Evolutionary conservation across 2,329 filamentous ascomycete genomes (phyloP).

Genomic region (Fusarium sp.): DNA sequence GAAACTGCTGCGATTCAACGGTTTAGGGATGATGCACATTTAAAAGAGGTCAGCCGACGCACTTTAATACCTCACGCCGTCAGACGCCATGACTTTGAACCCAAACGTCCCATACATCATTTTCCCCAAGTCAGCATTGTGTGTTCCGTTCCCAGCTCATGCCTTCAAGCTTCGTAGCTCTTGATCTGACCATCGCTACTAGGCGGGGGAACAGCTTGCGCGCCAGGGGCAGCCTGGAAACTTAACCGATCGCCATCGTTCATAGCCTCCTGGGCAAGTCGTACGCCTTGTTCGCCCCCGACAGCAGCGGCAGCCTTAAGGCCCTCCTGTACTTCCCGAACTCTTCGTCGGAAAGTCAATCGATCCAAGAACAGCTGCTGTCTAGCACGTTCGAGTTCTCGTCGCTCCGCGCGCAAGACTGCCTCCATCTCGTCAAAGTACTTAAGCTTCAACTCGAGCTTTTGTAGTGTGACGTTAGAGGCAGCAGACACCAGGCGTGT

Average conservation of each 20-base stretch:
- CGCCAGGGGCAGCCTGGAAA: conserved; percentile 63
- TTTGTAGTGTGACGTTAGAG: conserved; percentile 93
- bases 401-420: conserved; percentile 89
- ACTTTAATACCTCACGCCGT: conserved; percentile 27
- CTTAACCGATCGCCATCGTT: conserved; percentile 66
- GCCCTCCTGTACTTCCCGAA: conserved; percentile 83
- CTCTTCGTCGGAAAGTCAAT: conserved; percentile 87
- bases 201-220: conserved; percentile 65
- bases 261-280: conserved; percentile 62
- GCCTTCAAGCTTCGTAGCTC: conserved; percentile 66
- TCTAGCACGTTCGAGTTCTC: conserved; percentile 90
- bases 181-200: conserved; percentile 69
- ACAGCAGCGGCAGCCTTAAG: conserved; percentile 68
- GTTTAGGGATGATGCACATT: conserved; percentile 2
- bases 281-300: conserved; percentile 65
- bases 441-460: conserved; percentile 93
- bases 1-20: background rate
- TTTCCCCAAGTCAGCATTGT: conserved; percentile 17
- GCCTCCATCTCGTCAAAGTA: conserved; percentile 98
- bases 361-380: conserved; percentile 96
- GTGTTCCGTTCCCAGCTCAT: background rate
- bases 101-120: conserved; percentile 28
- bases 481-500: conserved; percentile 91
- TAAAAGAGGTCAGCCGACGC: conserved; percentile 20
- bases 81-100: conserved; percentile 43